Evolutionary conservation across 192 early-diverging fungal species (phyloP), one percentile per base, ranked within the genome.

Genomic region (Gamsiella multidivaricata): DNA sequence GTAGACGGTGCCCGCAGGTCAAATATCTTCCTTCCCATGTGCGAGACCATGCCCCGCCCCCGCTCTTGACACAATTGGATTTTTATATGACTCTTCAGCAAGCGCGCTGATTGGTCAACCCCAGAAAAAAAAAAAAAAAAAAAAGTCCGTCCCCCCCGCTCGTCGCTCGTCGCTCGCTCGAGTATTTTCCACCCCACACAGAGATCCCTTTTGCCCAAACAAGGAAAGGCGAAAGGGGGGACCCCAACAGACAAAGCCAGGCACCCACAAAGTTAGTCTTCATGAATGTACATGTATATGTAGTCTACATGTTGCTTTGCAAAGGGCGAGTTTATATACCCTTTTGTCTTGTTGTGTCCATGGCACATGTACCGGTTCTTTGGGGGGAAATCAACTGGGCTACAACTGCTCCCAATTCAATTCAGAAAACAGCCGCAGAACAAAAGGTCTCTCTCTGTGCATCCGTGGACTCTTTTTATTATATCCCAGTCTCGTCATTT

Each of bases 221-320:
- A 39, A 39, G 61, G 61, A 63, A 63, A 63, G 32, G 61, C 61
- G 61, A 61, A 43, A 33, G 22, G 54, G n/a, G 54, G 54, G 17
- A 18, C 3, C n/a, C 8, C 3, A 37, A 29, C 3, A 11, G 34
- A 29, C 28, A n/a, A 37, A 37, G 53, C 4, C 5, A 33, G 54
- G 22, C 32, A 18, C 32, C 5, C 7, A 37, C 17, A 14, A 15
- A 37, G 22, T 29, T n/a, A 29, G 8, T 53, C n/a, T 22, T n/a
- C 4, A 26, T 4, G 12, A 41, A 14, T 14, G 39, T 41, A 41
- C 14, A 7, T 10, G 7, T 41, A 41, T 7, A 41, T 7, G 39
- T 14, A 41, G 39, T 7, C 39, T 10, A 14, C 39, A 41, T 41
- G 7, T 14, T 41, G 39, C 39, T 7, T 7, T 41, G 39, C 39